Evolutionary conservation across 2,329 filamentous ascomycete genomes (phyloP).

Genomic region (Penicillium italicum): DNA sequence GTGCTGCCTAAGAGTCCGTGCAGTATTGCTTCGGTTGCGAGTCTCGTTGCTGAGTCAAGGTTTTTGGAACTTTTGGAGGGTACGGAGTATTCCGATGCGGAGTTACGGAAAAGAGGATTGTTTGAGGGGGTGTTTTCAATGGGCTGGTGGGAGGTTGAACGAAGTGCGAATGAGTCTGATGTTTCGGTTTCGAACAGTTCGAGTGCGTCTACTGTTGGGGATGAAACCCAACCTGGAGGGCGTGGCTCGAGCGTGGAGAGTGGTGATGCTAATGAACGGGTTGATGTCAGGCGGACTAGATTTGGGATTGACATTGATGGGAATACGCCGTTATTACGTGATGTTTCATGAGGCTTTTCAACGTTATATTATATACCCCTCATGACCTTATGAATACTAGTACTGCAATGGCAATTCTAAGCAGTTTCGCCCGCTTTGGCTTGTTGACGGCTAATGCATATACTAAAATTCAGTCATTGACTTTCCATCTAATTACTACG

Average conservation of each 20-base stretch:
- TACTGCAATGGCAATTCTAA: background rate
- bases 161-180: background rate
- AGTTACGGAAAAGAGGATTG: background rate
- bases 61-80: background rate
- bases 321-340: background rate
- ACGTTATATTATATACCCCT: background rate
- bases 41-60: background rate
- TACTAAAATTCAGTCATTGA: too few relatives aligned
- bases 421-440: background rate
- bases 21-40: constrained; percentile 26
- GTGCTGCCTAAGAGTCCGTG: constrained; percentile 27
- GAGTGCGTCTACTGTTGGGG: background rate
- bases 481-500: too few relatives aligned
- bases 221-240: background rate
- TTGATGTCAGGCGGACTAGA: background rate
- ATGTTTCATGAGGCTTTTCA: background rate
- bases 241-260: background rate
- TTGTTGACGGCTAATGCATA: too few relatives aligned
- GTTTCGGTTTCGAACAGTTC: background rate
- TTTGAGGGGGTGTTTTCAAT: background rate
- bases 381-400: background rate
- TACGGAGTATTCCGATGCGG: background rate
- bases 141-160: background rate
- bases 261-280: background rate
- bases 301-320: background rate